Percentiles rank a stretch among this genome's conserved stretches.
Evolutionary conservation across 140 eudicot genomes (phyloP).

Genomic region (Oenanthe javanica): DNA sequence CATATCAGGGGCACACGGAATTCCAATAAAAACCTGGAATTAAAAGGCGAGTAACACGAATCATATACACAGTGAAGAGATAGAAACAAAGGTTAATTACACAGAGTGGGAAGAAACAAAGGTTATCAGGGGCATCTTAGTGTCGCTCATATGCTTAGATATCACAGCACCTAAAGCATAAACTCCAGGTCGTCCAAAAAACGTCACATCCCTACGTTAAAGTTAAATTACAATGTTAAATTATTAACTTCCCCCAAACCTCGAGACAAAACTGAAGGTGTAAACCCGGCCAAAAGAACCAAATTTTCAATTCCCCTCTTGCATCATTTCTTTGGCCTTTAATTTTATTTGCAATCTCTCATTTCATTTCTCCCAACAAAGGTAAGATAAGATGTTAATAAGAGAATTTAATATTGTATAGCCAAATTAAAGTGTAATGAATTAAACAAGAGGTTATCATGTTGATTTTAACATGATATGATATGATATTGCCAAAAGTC

Average conservation of each 20-base stretch:
- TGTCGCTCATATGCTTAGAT: conserved; percentile 38
- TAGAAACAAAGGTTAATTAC: no score
- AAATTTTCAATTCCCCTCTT: background rate
- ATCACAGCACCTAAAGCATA: conserved; percentile 83
- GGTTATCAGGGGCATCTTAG: conserved; percentile 20
- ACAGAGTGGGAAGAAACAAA: no score
- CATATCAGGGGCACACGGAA: background rate
- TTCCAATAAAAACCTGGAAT: background rate
- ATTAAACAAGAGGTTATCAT: no score
- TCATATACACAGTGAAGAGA: no score
- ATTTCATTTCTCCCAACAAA: background rate
- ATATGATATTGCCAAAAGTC: no score
- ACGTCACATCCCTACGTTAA: conserved; percentile 39
- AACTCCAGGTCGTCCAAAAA: conserved; percentile 70
- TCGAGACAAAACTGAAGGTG: no score
- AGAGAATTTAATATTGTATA: background rate
- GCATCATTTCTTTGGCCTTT: background rate
- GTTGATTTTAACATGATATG: no score
- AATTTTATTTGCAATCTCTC: background rate
- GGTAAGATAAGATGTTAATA: background rate
- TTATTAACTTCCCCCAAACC: background rate
- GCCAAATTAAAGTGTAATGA: background rate
- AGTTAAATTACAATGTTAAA: background rate
- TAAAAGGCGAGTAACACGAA: background rate
- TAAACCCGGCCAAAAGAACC: background rate